Percentiles rank a stretch among this genome's conserved stretches.
Evolutionary conservation across 2,329 filamentous ascomycete genomes (phyloP).

Genomic region (Apiospora malaysiana): DNA sequence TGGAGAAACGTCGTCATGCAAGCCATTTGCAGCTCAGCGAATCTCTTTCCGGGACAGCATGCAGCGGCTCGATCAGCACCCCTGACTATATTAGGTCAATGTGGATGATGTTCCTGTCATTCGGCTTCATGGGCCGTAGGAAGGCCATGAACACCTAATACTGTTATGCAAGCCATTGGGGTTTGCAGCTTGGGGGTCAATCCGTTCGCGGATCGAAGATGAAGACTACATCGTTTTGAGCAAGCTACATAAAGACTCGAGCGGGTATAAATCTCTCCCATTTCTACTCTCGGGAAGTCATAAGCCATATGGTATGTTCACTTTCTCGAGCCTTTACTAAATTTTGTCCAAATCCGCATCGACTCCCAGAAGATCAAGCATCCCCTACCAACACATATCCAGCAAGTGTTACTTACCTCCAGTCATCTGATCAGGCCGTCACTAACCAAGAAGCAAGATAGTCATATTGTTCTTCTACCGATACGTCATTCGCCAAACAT

Average conservation of each 20-base stretch:
- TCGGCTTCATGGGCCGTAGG: not conserved
- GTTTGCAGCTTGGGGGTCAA: not conserved
- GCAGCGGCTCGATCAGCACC: not conserved
- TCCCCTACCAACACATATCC: not conserved
- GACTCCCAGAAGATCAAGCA: not conserved
- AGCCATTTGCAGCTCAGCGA: slow-evolving; percentile 2
- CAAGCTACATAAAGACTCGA: not conserved
- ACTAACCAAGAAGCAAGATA: not conserved
- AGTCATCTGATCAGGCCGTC: not conserved
- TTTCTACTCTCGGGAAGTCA: not conserved
- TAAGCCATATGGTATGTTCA: not conserved
- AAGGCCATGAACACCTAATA: not conserved
- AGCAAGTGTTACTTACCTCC: not conserved
- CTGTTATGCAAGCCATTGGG: not conserved
- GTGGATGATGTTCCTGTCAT: not conserved
- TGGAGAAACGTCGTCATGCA: slow-evolving; percentile 4
- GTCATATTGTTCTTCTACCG: not conserved
- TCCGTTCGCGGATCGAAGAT: not conserved
- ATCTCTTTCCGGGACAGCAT: not conserved
- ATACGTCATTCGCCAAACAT: not conserved
- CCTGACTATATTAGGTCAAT: not conserved
- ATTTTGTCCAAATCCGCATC: not conserved
- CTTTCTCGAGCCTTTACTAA: not conserved
- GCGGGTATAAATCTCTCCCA: not conserved
- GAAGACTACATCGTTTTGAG: not conserved